A percentile compares a stretch with the other conserved stretches of the same genome.
phyloP scores from a whole-genome alignment of 306 rosid species.

The Inga oerstediana region DNA sequence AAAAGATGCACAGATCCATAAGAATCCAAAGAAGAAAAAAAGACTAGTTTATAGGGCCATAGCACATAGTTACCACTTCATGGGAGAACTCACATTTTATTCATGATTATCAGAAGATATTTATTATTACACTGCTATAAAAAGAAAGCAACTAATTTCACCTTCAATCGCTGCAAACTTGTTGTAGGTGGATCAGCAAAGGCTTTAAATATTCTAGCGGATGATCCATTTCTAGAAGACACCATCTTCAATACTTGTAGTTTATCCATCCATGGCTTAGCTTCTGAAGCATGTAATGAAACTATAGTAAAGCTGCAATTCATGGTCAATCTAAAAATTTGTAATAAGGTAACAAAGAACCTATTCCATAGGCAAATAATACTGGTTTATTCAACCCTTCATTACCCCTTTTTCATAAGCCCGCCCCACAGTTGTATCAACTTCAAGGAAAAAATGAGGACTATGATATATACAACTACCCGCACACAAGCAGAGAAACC shows the following conservation, averaged over 20 bases:
- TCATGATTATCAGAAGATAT: background rate
- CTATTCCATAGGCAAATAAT: background rate
- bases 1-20: background rate
- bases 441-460: background rate
- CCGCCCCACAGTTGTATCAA: background rate
- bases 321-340: background rate
- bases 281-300: conserved; percentile 41
- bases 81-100: background rate
- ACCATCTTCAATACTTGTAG: conserved; percentile 57
- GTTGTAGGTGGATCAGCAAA: conserved; percentile 99
- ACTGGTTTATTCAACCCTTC: background rate
- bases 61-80: background rate
- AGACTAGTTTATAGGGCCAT: background rate
- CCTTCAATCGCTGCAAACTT: conserved; percentile 97
- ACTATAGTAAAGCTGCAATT: conserved; percentile 5
- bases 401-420: background rate
- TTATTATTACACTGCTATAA: background rate
- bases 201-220: conserved; percentile 87
- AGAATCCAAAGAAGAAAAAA: background rate
- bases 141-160: conserved; percentile 22
- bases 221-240: conserved; percentile 58
- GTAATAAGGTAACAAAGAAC: background rate
- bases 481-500: background rate
- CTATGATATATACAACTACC: background rate
- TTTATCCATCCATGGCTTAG: conserved; percentile 94